Evolutionary conservation across 495 filamentous ascomycete genomes (phyloP), one percentile per base, ranked within the genome.

Genomic region (Cercophora sp.): DNA sequence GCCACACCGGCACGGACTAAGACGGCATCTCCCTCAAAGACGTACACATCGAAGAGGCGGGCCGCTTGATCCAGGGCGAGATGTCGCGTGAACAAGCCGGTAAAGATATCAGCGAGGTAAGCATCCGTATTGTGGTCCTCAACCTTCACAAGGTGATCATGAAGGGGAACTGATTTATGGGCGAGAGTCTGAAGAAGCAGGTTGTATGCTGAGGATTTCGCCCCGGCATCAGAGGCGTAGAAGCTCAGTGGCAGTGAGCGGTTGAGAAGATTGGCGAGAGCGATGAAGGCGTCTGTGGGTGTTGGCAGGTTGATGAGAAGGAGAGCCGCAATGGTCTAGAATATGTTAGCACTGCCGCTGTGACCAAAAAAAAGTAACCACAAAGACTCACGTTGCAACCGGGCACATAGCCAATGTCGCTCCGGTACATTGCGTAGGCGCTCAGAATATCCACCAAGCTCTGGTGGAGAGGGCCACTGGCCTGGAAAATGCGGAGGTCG

Each of bases 391-490:
- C 85, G 67, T 95, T 91, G 56, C 88, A 88, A 51, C 92, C 91
- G 49, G 83, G 80, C 46, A 91, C 80, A 57, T 95, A 96, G 55
- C 92, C 92, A 54, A 97, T 88, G 66, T 98, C 93, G 55, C 83
- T 85, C 53, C 93, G 82, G 69, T 98, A 97, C 88, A 94, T 90
- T 35, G 83, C 81, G 65, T 96, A 96, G 5, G 93, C 93, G 55
- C 85, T 80, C 43, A 96, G 74, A 3, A 97, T 84, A 68, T 97
- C 86, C 20, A 87, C 68, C 10, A 97, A 74, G 26, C 79, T 81
- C 29, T 82, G 73, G 55, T 93, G 82, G n/a, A 96, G 70, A 2
- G 91, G 90, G 1, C 79, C 87, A 16, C 81, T 78, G 39, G 78
- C 77, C 61, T 89, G 86, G 69, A 96, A 96, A 54, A 96, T 87